Base-by-base conservation (phyloP, 108 stramenopile genomes). In the Bacterosira constricta region DNA sequence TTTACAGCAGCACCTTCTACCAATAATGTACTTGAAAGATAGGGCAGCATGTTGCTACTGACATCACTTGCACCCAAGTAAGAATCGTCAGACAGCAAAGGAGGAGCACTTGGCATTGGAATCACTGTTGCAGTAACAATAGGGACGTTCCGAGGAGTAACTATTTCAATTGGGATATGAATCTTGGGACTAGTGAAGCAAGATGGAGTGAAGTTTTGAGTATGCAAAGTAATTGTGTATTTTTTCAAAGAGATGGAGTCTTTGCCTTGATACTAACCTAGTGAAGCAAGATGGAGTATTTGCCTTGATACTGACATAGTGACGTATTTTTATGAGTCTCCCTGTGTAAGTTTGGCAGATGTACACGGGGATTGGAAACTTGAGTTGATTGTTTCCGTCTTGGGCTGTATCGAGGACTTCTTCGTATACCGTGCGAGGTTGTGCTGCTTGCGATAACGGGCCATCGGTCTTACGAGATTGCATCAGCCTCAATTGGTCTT, bases 301-400 rank as follows among this genome's bases (percentile, higher is more conserved):
- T n/a, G 37, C 50, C 13, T 53, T 7, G 37, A 67, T 67, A 34
- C 36, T 21, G 3, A 67, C 46, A 39, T 52, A n/a, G 52, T 67
- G 66, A 10, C 26, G 25, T 1, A 67, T 26, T 11, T 35, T 50
- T 5, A 38, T 32, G 13, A 66, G 27, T 17, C 49, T 51, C 15
- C 66, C 66, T 12, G 50, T 36, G 52, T 32, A 54, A 3, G 23
- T 54, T 13, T 67, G 66, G 3, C 30, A 21, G 27, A 32, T n/a
- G 52, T 54, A 26, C 4, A 51, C 66, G 32, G 66, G 52, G 39
- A 67, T 23, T 6, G 32, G 36, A 9, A 67, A 57, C 5, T 8
- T 57, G 26, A 57, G 10, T n/a, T 31, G 56, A 57, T 57, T 5
- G 5, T 34, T 17, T 21, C 31, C 31, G 9, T 34, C 31, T 20